Evolutionary conservation across 2,329 filamentous ascomycete genomes (phyloP), one percentile per base, ranked within the genome.

Genomic region (Scytalidium lignicola): DNA sequence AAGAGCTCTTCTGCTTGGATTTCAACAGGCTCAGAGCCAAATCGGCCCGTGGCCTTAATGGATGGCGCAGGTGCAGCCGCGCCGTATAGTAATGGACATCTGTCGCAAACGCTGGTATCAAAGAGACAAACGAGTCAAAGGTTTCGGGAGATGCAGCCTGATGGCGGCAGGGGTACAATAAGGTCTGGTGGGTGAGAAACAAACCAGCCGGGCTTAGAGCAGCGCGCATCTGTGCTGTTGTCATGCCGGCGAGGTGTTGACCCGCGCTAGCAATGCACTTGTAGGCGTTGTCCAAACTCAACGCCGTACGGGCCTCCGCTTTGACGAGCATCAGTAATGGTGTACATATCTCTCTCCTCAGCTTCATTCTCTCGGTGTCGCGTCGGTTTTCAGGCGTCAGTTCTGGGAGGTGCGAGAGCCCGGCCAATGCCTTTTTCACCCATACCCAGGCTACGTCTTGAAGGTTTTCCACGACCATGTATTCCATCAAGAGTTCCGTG

Each of bases 401-500:
- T 29, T 40, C 39, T 26, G 29, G 18, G 9, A 52, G 29, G 6
- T 9, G 12, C n/a, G 46, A 43, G 8, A 54, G 12, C 10, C 42
- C 40, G n/a, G 54, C 41, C 20, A 62, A 45, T 18, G 47, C 47
- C 39, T 42, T 58, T 44, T 52, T 54, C 12, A 64, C 53, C 60
- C 61, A 64, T 23, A 43, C 51, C 62, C 61, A 64, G 26, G 54
- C 54, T 18, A 50, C 42, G 41, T 62, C 56, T 47, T 63, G 51
- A 8, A 61, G 48, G 3, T 54, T 54, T 49, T 66, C 64, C 7
- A 60, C 61, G 17, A 65, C 58, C 48, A 65, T 54, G 43, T 59
- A 65, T 45, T 61, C 50, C 47, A 63, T 53, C 10, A 66, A 49
- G 17, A 62, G 29, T 6, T 51, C 20, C 5, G 37, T 46, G 23